Base-by-base conservation (phyloP, 495 filamentous ascomycete species). In the Cryomyces minteri region DNA sequence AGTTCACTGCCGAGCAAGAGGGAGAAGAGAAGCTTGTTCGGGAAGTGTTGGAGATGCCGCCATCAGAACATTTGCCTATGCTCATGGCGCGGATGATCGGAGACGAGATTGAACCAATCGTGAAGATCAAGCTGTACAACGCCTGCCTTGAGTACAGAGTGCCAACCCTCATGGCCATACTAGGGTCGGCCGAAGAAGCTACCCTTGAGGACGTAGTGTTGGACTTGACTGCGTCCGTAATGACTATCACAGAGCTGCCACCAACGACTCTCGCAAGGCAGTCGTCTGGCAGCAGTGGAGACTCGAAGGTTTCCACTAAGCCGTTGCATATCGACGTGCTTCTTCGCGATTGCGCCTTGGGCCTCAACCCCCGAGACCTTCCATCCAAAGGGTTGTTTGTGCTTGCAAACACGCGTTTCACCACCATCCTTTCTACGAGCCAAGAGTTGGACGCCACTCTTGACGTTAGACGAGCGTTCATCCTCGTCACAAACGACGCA, bases 41-140 rank as follows among this genome's bases (percentile, higher is more conserved):
- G 39, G 52, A 71, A 46, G 67, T 72, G 46, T 48, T 73, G 30
- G 41, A 46, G 31, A 45, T 55, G 4, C 14, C 42, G 12, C 53
- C 40, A n/a, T 34, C 44, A 10, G 59, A 65, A 29, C 56, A 61
- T 41, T 51, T 71, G 31, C 75, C 77, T 2, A 74, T 81, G 58
- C 51, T 85, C 30, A 84, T 86, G 78, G 76, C 79, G 50, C 72
- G 92, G 40, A 80, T 90, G 61, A 79, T 99, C 43, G 83, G 83
- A 0, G 87, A 95, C 58, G 92, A 95, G 53, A 83, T 92, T 64
- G 88, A 95, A 46, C 87, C 92, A 0, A 78, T 84, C 9, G 64
- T 94, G 44, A 93, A 88, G 58, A 54, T 95, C 48, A 92, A 92
- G 57, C 58, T 95, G 30, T 77, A 79, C 59, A 83, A 88, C 49